Evolutionary conservation across 495 filamentous ascomycete species (phyloP), one percentile per base, ranked within the genome.

Genomic region (Aspergillus steynii): DNA sequence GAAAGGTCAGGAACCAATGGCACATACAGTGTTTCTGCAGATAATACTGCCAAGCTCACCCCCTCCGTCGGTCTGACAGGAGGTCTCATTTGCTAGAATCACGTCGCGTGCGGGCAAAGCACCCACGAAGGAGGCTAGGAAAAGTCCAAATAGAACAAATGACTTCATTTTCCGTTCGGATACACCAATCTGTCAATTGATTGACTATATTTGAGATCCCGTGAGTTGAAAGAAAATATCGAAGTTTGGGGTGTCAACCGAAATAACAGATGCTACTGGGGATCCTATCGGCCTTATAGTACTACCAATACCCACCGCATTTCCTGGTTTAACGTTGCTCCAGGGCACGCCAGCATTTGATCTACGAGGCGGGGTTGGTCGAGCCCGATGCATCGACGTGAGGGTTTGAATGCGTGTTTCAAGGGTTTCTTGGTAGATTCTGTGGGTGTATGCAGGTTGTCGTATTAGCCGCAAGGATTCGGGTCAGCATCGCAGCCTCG

Each of bases 1-100:
- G 5, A 20, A 20, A 8, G 3, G 47, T 5, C 27, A 28, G 5
- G 6, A 14, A 2, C 42, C 4, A 29, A 29, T 1, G 5, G 4
- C 31, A 47, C 50, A 27, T 55, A 60, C 58, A 55, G 58, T 60
- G 49, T 49, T 50, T 6, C 28, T 53, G 29, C 58, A 60, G 10
- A 49, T 27, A 5, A 60, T 29, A 34, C 54, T 54, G 34, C 50
- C 58, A 29, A 55, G 31, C 4, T 55, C 52, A 25, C 28, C 26
- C 5, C 50, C 50, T 1, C 58, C 58, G 14, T 47, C 34, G 9
- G 54, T n/a, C 28, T 60, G 58, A 34, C 58, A 60, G 42, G 58
- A 53, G 4, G 50, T 55, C 14, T 45, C 28, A 37, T 28, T 29
- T 6, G 6, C 48, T 42, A 55, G n/a, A 5, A 60, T 25, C 5